Evolutionary conservation across 1,139 yeast genomes (phyloP), one percentile per base, ranked within the genome.

Genomic region (Neolecta irregularis): DNA sequence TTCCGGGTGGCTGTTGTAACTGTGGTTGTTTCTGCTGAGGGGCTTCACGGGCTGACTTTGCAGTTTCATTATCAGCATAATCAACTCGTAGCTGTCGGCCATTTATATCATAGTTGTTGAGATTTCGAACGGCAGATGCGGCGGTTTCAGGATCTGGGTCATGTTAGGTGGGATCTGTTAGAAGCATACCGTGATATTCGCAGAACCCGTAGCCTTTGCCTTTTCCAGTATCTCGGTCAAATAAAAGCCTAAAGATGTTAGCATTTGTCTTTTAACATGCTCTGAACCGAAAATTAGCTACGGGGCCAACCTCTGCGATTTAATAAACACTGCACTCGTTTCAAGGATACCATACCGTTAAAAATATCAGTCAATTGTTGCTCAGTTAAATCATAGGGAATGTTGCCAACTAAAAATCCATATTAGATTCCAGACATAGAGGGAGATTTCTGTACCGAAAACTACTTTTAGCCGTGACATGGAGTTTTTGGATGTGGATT

Each of bases 201-300:
- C 85, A 75, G 48, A 77, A 79, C 2, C 93, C 95, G 54, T 72
- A 80, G 1, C 96, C 96, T 54, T 77, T 81, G 12, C 93, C 79
- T 51, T 75, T 77, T 2, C 96, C 96, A 0, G 93, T 81, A 40
- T 74, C 73, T 30, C 79, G 76, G 54, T 85, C 96, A 52, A 85
- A 80, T 51, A 80, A 66, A 48, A 85, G 64, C 51, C 76, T 74
- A 43, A 81, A 61, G 42, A 15, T 7, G 22, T 12, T 12, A 15
- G 22, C 3, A 11, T 7, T 7, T 2, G 13, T 12, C 11, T 6
- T 16, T 16, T 16, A 3, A 28, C 20, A 16, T 16, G 22, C 6
- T 16, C 5, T 28, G n/a, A n/a, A 28, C 31, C 31, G 20, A 9
- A 28, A 28, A 8, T 24, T 3, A 7, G 20, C 67, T 2, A 88